Evolutionary conservation across 768 basidiomycete species (phyloP), one percentile per base, ranked within the genome.

Genomic region (Galerina sulciceps): DNA sequence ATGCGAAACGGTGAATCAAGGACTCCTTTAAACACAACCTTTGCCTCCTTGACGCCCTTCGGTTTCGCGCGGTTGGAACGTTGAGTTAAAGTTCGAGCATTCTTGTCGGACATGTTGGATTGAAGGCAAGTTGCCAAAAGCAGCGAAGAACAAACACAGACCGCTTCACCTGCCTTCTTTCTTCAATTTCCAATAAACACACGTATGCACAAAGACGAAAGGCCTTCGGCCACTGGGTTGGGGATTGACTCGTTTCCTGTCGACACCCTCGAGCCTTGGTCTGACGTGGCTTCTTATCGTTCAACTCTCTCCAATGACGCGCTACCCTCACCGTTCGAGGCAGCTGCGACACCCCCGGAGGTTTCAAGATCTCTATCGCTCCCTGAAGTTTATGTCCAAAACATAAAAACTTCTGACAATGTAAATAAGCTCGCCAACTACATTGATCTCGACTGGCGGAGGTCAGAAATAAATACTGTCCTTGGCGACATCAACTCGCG

Each of bases 1-100:
- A 93, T 76, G 10, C 81, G 80, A 64, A 89, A 88, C 2, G 92
- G 92, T 58, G 83, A 93, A 50, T 87, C 86, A 20, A 94, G 74
- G 0, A 88, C 87, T 57, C 83, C 81, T 62, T 85, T 92, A 75
- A 85, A 92, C 0, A 87, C 83, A 1, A 77, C 73, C 65, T 87
- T 93, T 45, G 79, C 83, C 20, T 91, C 89, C 43, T 69, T 71
- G 15, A 52, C 61, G 35, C 76, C 73, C 52, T 76, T 76, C 18
- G 73, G 69, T 62, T 78, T 86, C 26, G 82, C 84, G 41, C 91
- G 85, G 65, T 89, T 90, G 0, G 91, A 90, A 11, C 72, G 71
- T 59, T 88, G 83, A 6, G 75, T 81, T 59, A 89, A 81, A 0
- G 77, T 76, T 31, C 80, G 81, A 26, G 81, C 89, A 15, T 73